phyloP scores from a whole-genome alignment of 192 early-diverging fungal species.

The Radiomyces spectabilis region DNA sequence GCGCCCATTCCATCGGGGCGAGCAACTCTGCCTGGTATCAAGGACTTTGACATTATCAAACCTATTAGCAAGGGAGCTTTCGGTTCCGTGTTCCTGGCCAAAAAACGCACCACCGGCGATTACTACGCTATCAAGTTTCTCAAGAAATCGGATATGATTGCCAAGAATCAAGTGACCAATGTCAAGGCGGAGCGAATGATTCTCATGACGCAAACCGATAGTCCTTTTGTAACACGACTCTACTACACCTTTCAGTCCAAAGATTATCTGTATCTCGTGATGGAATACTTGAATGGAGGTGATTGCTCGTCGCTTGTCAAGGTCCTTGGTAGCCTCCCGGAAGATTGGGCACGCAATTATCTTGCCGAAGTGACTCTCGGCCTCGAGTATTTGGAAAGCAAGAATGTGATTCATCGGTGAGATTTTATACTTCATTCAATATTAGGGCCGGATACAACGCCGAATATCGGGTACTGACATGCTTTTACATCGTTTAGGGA shows the following conservation, averaged over 20 bases:
- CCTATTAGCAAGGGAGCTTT: slow-evolving; percentile 88
- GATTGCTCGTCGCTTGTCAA: slow-evolving; percentile 83
- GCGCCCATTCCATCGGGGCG: slow-evolving; percentile 23
- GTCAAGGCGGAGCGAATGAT: slow-evolving; percentile 86
- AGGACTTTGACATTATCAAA: slow-evolving; percentile 89
- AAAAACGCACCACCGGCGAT: slow-evolving; percentile 78
- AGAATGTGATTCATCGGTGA: slow-evolving; percentile 78
- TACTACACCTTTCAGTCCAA: slow-evolving; percentile 81
- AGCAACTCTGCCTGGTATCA: slow-evolving; percentile 68
- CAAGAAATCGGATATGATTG: slow-evolving; percentile 83
- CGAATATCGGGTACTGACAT: no score
- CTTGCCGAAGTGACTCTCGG: slow-evolving; percentile 82
- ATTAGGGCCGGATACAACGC: no score
- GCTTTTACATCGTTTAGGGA: slow-evolving; percentile 67
- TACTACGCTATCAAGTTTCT: slow-evolving; percentile 87
- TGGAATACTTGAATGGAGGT: slow-evolving; percentile 87
- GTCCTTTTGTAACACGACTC: slow-evolving; percentile 75
- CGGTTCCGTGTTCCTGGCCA: slow-evolving; percentile 81
- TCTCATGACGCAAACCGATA: slow-evolving; percentile 74
- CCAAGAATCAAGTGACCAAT: slow-evolving; percentile 88
- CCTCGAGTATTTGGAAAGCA: slow-evolving; percentile 72
- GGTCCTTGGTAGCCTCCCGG: slow-evolving; percentile 58
- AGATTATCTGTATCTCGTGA: slow-evolving; percentile 79
- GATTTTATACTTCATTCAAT: no score
- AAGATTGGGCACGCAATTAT: slow-evolving; percentile 83